phyloP scores from a whole-genome alignment of 495 filamentous ascomycete genomes.

The Annulohypoxylon bovei region DNA sequence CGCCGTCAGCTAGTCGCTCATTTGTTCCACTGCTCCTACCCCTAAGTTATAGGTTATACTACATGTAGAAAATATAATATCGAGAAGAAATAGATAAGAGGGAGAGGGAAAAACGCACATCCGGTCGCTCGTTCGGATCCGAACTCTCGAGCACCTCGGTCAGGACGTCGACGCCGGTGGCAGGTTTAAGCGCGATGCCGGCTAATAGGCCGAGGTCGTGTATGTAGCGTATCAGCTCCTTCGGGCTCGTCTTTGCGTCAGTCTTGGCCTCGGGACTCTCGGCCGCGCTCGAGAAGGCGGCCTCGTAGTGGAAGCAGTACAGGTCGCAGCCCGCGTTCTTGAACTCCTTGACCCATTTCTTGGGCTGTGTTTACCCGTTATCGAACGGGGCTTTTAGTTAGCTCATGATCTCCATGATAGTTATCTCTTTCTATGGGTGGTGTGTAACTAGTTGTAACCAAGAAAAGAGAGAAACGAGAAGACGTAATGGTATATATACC shows the following conservation, averaged over 20 bases:
- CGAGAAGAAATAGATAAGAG: not conserved
- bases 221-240: constrained; percentile 87
- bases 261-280: constrained; percentile 75
- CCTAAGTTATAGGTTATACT: not conserved
- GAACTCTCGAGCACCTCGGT: constrained; percentile 84
- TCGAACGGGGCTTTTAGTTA: not conserved
- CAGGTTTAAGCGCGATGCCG: constrained; percentile 95
- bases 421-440: not conserved
- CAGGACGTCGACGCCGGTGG: constrained; percentile 86
- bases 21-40: not conserved
- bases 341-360: constrained; percentile 97
- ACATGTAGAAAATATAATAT: not conserved
- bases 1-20: not conserved
- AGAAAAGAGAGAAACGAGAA: not conserved
- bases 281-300: constrained; percentile 88
- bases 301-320: constrained; percentile 99
- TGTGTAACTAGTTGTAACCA: not conserved
- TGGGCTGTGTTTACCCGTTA: constrained; percentile 67
- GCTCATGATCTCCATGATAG: not conserved
- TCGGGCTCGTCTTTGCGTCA: constrained; percentile 75
- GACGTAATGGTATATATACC: constrained; percentile 61
- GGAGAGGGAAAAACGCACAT: constrained; percentile 69
- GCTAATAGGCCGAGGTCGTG: constrained; percentile 89
- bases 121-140: constrained; percentile 79
- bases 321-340: constrained; percentile 93